Percentiles rank a stretch among this genome's conserved stretches.
Evolutionary conservation across 208 protist genomes (phyloP).

Genomic region (Novymonas esmeraldas): DNA sequence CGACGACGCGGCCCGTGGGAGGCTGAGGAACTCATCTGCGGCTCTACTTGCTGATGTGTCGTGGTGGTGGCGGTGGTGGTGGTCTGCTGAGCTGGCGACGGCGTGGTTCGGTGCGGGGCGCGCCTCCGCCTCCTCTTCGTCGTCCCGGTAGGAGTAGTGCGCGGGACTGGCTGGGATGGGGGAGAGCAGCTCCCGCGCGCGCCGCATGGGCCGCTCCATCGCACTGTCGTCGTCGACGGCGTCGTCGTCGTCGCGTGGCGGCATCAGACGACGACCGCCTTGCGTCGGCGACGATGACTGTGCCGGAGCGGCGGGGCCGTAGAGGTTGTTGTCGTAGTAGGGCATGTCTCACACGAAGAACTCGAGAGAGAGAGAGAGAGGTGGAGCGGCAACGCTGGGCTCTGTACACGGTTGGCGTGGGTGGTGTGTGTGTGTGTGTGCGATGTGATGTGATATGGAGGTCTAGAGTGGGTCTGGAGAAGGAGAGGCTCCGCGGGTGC

Average conservation of each 20-base stretch:
- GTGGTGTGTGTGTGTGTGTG: conserved; percentile 8
- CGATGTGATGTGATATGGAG: no score
- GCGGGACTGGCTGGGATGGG: conserved; percentile 14
- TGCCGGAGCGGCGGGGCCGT: not conserved
- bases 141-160: conserved; percentile 19
- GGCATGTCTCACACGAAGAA: no score
- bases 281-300: not conserved
- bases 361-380: not conserved
- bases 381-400: not conserved
- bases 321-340: conserved; percentile 10
- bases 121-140: not conserved
- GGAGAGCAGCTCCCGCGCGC: conserved; percentile 14
- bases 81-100: no score
- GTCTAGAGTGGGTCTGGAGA: no score
- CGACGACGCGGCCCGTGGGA: conserved; percentile 4
- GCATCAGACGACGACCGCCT: not conserved
- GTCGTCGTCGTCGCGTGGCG: conserved; percentile 1
- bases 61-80: no score
- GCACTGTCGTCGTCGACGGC: conserved; percentile 2
- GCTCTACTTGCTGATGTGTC: not conserved
- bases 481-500: not conserved
- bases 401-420: not conserved
- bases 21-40: conserved; percentile 5
- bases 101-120: no score
- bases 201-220: conserved; percentile 9